Evolutionary conservation across 176 grass and related monocot species (phyloP).

Genomic region (Triticum monococcum): DNA sequence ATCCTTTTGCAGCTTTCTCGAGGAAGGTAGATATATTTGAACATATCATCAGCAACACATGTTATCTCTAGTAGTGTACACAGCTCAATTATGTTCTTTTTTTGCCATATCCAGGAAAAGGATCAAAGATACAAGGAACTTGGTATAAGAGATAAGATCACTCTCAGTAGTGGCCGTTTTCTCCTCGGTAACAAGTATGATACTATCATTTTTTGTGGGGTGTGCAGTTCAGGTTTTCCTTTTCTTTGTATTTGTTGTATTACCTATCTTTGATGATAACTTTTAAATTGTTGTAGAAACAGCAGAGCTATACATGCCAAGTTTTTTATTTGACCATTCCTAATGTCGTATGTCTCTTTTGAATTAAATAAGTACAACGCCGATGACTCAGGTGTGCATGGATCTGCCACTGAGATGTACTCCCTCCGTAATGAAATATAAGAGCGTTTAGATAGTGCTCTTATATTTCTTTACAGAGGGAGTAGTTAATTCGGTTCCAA

Average conservation of each 20-base stretch:
- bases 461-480: no score
- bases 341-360: neutral
- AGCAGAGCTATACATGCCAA: neutral
- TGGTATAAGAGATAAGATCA: conserved; percentile 99
- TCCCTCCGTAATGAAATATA: no score
- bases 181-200: conserved; percentile 99
- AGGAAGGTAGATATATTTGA: conserved; percentile 62
- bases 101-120: conserved; percentile 77
- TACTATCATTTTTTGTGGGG: conserved; percentile 11
- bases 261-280: conserved; percentile 16
- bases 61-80: conserved; percentile 18
- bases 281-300: neutral
- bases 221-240: neutral
- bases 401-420: neutral
- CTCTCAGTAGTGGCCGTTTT: conserved; percentile 97
- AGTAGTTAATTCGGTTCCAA: conserved; percentile 7
- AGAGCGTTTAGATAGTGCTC: no score
- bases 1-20: conserved; percentile 99
- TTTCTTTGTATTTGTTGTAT: neutral
- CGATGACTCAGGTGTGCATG: neutral
- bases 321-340: neutral
- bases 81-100: neutral
- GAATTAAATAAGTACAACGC: neutral
- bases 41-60: neutral
- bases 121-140: conserved; percentile 99